Base-by-base conservation (phyloP, 2,329 filamentous ascomycete genomes). In the Ascochyta viciae-villosae region DNA sequence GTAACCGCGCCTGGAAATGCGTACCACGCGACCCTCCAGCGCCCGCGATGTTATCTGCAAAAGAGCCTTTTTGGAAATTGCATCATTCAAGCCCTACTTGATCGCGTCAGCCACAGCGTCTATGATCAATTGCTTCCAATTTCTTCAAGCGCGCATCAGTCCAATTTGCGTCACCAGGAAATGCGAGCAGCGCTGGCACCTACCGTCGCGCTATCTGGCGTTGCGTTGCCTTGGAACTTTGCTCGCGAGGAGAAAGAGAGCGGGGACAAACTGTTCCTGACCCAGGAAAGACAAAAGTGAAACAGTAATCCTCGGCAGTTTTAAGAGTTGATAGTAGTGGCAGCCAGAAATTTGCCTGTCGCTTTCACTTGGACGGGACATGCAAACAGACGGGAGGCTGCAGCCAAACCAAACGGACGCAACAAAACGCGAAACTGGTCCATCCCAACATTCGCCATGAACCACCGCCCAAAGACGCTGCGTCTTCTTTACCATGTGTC, bases 321-420 rank as follows among this genome's bases (percentile, higher is more conserved):
- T 16, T 16, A 4, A 16, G n/a, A 34, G 13, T 12, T n/a, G 13
- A 24, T 27, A 27, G 24, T 13, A 27, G 15, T 16, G n/a, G 24
- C 24, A 7, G 23, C n/a, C 4, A 24, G 22, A 10, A 47, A 54
- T 22, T 5, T 54, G 24, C 38, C 7, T 42, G 43, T 43, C 39
- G 27, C 39, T 43, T 54, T 54, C 50, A 48, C 43, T 39, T 31
- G 26, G 10, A 42, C 39, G 38, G 15, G 31, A 23, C 22, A 22
- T 42, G 44, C 19, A 31, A 38, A 22, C 31, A 16, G 31, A 48
- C 44, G 50, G 50, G 24, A 38, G 39, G 31, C 9, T 43, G 44
- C 31, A 54, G 50, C 48, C 31, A 43, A 38, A 39, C 26, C 50
- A 48, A 54, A 47, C 33, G 44, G 50, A 42, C 26, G 33, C 19